Conservation (phyloP, 768 basidiomycete genomes). For the Rhodotorula babjevae region DNA sequence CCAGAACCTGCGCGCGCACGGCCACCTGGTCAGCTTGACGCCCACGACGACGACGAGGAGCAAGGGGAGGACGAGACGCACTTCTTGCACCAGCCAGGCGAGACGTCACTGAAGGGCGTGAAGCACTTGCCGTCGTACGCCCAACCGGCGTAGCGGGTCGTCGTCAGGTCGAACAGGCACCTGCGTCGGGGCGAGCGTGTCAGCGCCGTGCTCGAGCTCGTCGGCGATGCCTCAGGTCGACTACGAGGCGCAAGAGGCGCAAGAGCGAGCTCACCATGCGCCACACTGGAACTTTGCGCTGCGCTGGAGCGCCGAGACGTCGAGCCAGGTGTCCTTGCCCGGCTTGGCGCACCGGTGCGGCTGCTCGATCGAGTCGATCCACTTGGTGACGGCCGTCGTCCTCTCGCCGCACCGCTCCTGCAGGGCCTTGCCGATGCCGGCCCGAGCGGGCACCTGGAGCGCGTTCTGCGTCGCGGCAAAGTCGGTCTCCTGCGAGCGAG, state of each 20-base stretch:
- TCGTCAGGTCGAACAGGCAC: slow-evolving; percentile 28
- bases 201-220: background rate
- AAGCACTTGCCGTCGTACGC: slow-evolving; percentile 29
- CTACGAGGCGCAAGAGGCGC: too few relatives aligned
- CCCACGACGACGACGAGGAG: background rate
- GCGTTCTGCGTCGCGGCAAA: slow-evolving; percentile 18
- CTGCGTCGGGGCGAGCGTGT: background rate
- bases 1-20: slow-evolving; percentile 15
- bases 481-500: slow-evolving; percentile 19
- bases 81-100: slow-evolving; percentile 27
- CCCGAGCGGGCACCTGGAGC: slow-evolving; percentile 20
- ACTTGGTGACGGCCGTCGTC: slow-evolving; percentile 18
- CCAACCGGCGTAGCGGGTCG: slow-evolving; percentile 21
- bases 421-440: slow-evolving; percentile 21
- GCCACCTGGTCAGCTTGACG: too few relatives aligned
- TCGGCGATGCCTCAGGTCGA: too few relatives aligned
- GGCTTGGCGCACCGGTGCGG: slow-evolving; percentile 1
- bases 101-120: slow-evolving; percentile 11
- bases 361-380: slow-evolving; percentile 32
- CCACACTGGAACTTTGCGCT: slow-evolving; percentile 25
- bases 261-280: slow-evolving; percentile 10
- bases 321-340: too few relatives aligned
- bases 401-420: slow-evolving; percentile 31
- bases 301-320: slow-evolving; percentile 2
- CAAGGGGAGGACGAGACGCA: background rate